Percentiles rank a stretch among this genome's conserved stretches.
Evolutionary conservation across 192 early-diverging fungal species (phyloP).

Genomic region (Chytriomyces sp.): DNA sequence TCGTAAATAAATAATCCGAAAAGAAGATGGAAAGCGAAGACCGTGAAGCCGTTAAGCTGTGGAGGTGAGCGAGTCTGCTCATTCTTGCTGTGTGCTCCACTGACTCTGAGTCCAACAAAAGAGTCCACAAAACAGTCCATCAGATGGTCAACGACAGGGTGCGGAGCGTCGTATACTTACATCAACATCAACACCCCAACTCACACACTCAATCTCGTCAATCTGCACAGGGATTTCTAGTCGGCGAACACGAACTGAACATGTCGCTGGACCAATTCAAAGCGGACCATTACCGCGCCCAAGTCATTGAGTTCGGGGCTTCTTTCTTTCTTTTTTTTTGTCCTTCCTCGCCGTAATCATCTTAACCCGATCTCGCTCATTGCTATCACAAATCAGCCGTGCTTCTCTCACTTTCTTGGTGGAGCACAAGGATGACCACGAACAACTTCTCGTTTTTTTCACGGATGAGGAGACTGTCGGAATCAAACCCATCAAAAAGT

Average conservation of each 20-base stretch:
- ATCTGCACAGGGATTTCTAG: slow-evolving; percentile 74
- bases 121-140: slow-evolving; percentile 86
- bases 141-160: slow-evolving; percentile 89
- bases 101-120: slow-evolving; percentile 17
- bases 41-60: slow-evolving; percentile 34
- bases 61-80: slow-evolving; percentile 78
- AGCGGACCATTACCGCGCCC: slow-evolving; percentile 66
- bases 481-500: slow-evolving; percentile 88
- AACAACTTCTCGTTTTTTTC: slow-evolving; percentile 91
- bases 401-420: slow-evolving; percentile 83
- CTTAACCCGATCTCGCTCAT: too few relatives aligned
- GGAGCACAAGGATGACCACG: slow-evolving; percentile 70
- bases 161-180: neutral
- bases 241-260: slow-evolving; percentile 78
- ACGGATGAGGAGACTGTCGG: slow-evolving; percentile 88
- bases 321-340: neutral
- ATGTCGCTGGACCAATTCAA: slow-evolving; percentile 83
- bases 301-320: slow-evolving; percentile 73
- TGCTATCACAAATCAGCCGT: slow-evolving; percentile 53
- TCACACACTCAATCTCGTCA: neutral
- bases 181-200: neutral
- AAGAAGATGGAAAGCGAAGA: slow-evolving; percentile 20
- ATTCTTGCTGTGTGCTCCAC: slow-evolving; percentile 22
- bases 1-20: too few relatives aligned
- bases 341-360: neutral